These are phyloP conservation scores for Rhizoclosmatium globosum DNA, from an alignment of 192 early-diverging fungal species.

Conservation along the genomic window DNA sequence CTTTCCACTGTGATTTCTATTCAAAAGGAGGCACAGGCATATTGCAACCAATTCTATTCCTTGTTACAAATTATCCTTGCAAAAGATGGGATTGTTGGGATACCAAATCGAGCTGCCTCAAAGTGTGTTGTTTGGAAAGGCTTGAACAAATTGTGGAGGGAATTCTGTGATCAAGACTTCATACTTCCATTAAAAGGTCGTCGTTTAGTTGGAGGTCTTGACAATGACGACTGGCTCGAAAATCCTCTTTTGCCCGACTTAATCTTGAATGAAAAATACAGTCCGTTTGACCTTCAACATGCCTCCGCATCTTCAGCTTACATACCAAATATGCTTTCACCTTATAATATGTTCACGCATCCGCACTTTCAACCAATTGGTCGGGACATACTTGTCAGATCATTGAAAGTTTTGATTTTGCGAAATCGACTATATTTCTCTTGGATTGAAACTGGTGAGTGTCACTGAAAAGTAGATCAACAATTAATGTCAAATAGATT, in stretches of 20 bases:
- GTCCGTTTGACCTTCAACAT: slow-evolving; percentile 41
- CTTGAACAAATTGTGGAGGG: slow-evolving; percentile 43
- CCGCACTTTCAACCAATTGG: slow-evolving; percentile 46
- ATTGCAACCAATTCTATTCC: slow-evolving; percentile 1
- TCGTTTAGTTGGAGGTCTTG: slow-evolving; percentile 48
- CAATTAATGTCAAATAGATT: slow-evolving; percentile 21
- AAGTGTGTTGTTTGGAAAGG: slow-evolving; percentile 58
- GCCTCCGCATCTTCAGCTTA: slow-evolving; percentile 22
- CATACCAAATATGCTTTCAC: slow-evolving; percentile 43
- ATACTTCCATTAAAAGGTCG: slow-evolving; percentile 39
- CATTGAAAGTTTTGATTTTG: slow-evolving; percentile 49
- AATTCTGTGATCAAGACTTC: slow-evolving; percentile 47
- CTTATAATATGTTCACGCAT: slow-evolving; percentile 53
- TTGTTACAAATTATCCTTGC: slow-evolving; percentile 28
- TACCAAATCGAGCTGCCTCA: slow-evolving; percentile 26
- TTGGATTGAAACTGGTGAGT: slow-evolving; percentile 51
- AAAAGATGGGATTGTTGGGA: slow-evolving; percentile 15
- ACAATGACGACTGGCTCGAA: slow-evolving; percentile 51
- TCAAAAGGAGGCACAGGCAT: slow-evolving; percentile 16
- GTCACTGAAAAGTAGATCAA: slow-evolving; percentile 42
- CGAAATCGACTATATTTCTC: slow-evolving; percentile 42
- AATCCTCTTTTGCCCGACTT: slow-evolving; percentile 62
- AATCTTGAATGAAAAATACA: slow-evolving; percentile 54
- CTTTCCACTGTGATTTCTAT: slow-evolving; percentile 19
- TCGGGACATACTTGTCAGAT: slow-evolving; percentile 38